phyloP scores from a whole-genome alignment of 129 eudicot species.

The Flaveria ramosissima region DNA sequence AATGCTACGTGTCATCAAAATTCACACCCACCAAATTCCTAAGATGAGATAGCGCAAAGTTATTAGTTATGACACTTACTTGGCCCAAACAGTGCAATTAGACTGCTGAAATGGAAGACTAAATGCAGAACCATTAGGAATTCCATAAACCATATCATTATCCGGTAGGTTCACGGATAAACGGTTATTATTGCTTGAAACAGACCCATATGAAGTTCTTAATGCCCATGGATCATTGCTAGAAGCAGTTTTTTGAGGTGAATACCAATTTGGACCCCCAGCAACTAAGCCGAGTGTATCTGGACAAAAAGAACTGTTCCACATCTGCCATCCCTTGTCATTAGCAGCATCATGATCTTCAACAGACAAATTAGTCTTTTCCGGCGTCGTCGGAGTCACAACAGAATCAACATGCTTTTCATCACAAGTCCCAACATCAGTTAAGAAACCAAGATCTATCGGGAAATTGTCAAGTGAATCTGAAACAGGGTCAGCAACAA shows the following conservation, averaged over 20 bases:
- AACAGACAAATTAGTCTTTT: constrained; percentile 27
- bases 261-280: constrained; percentile 56
- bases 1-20: background rate
- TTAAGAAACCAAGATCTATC: constrained; percentile 62
- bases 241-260: constrained; percentile 27
- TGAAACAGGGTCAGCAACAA: constrained; percentile 80
- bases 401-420: constrained; percentile 49
- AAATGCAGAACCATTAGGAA: constrained; percentile 46
- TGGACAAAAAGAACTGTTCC: constrained; percentile 68
- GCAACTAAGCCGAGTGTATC: constrained; percentile 64
- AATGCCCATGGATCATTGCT: constrained; percentile 61
- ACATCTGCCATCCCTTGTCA: constrained; percentile 84
- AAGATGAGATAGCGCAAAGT: constrained; percentile 3
- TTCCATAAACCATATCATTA: constrained; percentile 49
- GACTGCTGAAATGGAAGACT: constrained; percentile 45
- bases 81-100: constrained; percentile 55
- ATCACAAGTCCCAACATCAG: constrained; percentile 50
- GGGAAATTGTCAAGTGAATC: constrained; percentile 79
- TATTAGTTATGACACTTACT: constrained; percentile 48
- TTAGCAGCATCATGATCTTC: constrained; percentile 34
- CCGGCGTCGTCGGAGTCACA: constrained; percentile 49
- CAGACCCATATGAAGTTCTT: constrained; percentile 45
- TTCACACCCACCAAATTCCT: constrained; percentile 3
- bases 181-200: constrained; percentile 37
- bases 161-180: constrained; percentile 33